Percentiles rank a stretch among this genome's conserved stretches.
Conservation (phyloP, 163 green algal species). For the Coccomyxa subellipsoidea region DNA sequence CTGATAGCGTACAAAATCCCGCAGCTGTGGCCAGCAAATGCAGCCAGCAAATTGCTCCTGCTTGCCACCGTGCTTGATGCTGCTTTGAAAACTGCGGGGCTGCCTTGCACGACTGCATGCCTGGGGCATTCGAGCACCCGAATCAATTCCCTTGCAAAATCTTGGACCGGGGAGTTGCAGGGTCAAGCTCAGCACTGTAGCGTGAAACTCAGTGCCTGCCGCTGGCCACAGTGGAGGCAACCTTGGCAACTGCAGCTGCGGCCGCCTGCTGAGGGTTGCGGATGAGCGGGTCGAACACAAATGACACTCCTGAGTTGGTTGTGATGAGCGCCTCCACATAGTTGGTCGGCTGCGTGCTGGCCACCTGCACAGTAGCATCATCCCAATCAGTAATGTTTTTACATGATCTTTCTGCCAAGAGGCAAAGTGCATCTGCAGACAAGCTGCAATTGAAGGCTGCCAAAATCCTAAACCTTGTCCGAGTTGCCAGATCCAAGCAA, state of each 20-base stretch:
- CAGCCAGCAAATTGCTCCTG: too few species aligned
- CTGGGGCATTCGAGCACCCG: too few species aligned
- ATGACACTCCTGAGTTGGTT: background rate
- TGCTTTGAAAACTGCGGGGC: too few species aligned
- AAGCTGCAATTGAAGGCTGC: background rate
- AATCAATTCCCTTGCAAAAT: too few species aligned
- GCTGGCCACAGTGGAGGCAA: background rate
- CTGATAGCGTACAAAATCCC: too few species aligned
- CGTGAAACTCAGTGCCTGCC: background rate
- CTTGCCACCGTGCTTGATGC: too few species aligned
- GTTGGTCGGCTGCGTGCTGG: background rate
- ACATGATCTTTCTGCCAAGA: background rate
- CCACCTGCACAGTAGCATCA: background rate
- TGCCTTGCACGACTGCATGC: too few species aligned
- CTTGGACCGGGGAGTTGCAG: too few species aligned
- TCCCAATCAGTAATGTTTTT: background rate
- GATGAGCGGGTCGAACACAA: slow-evolving; percentile 2
- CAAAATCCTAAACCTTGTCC: background rate
- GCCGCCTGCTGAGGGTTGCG: background rate
- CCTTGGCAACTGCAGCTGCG: background rate
- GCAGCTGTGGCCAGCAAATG: too few species aligned
- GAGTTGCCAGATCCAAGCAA: background rate
- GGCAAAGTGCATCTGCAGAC: background rate
- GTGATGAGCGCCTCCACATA: background rate
- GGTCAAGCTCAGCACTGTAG: background rate